phyloP scores from a whole-genome alignment of 441 rosid genomes.

The Pelargonium cotyledonis region DNA sequence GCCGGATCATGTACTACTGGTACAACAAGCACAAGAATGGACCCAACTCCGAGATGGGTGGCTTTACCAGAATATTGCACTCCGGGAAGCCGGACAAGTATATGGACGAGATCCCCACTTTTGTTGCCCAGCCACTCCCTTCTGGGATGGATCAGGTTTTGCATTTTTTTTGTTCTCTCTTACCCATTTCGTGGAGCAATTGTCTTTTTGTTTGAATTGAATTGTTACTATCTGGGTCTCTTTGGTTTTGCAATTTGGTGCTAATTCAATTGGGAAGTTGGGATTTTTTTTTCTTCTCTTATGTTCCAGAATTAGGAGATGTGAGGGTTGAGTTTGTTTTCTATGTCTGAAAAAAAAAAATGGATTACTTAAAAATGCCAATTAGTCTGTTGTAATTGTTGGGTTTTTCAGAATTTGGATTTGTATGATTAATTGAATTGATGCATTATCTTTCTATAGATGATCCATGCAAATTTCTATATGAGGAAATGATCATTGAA shows the following conservation, averaged over 20 bases:
- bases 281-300: no score
- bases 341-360: no score
- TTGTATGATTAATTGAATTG: not conserved
- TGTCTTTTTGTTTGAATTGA: not conserved
- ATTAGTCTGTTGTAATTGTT: no score
- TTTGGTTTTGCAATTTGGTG: not conserved
- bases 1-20: slow-evolving; percentile 95
- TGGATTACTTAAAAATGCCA: no score
- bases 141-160: slow-evolving; percentile 86
- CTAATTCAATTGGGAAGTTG: not conserved
- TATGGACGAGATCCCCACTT: slow-evolving; percentile 96
- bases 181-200: not conserved
- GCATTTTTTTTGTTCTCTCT: not conserved
- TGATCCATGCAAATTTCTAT: not conserved
- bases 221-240: not conserved
- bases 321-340: no score
- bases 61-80: slow-evolving; percentile 90
- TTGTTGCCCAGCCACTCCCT: slow-evolving; percentile 85
- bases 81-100: slow-evolving; percentile 69
- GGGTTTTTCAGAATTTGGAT: not conserved
- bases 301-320: not conserved
- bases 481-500: not conserved
- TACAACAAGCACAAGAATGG: slow-evolving; percentile 55
- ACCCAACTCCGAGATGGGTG: slow-evolving; percentile 82
- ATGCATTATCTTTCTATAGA: no score